Conservation (phyloP, 345 rosid species). For the Hibiscus syriacus region DNA sequence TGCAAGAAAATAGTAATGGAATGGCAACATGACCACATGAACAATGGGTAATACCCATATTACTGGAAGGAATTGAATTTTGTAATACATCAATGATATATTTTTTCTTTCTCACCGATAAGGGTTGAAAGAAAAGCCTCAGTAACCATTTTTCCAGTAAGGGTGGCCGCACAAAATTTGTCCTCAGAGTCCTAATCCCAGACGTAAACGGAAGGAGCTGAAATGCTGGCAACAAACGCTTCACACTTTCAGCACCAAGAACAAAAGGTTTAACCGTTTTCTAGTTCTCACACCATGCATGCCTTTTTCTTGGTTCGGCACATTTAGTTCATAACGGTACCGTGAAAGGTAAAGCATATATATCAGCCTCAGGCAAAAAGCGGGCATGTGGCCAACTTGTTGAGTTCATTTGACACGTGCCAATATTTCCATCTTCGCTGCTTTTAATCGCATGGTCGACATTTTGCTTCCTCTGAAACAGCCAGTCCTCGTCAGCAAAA, state of each 20-base stretch:
- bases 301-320: background rate
- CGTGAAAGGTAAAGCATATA: constrained; percentile 58
- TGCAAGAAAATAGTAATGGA: too few species aligned
- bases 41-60: background rate
- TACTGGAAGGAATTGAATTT: background rate
- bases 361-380: constrained; percentile 30
- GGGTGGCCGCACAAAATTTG: constrained; percentile 5
- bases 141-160: background rate
- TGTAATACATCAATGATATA: background rate
- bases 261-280: background rate
- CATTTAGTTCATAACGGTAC: constrained; percentile 34
- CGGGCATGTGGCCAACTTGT: constrained; percentile 34
- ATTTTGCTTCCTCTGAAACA: constrained; percentile 21
- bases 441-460: background rate
- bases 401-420: background rate
- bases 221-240: constrained; percentile 4
- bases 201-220: background rate
- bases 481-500: constrained; percentile 45
- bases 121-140: background rate
- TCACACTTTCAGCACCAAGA: constrained; percentile 11
- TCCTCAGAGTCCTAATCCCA: background rate
- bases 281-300: background rate
- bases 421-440: constrained; percentile 2
- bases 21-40: background rate
- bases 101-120: background rate